Evolutionary conservation across 2,329 filamentous ascomycete genomes (phyloP).

Genomic region (Pseudogymnoascus pannorum): DNA sequence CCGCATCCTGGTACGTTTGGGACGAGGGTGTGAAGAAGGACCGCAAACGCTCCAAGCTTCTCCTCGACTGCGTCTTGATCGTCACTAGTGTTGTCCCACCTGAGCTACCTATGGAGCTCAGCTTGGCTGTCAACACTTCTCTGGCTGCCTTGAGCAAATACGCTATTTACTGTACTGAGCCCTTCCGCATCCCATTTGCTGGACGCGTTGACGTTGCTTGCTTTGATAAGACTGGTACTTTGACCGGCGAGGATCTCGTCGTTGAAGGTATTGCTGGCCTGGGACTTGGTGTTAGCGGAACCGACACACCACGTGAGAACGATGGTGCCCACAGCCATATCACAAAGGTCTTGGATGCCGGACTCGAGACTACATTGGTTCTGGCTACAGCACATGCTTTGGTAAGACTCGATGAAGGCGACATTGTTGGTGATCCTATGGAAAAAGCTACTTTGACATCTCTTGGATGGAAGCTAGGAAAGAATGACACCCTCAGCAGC

Average conservation of each 20-base stretch:
- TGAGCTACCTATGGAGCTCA: conserved; percentile 96
- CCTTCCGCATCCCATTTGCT: conserved; percentile 94
- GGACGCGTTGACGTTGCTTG: conserved; percentile 93
- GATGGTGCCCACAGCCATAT: conserved; percentile 81
- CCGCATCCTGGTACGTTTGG: conserved; percentile 99
- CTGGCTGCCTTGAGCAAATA: conserved; percentile 88
- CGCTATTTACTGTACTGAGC: conserved; percentile 97
- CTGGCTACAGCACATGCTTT: conserved; percentile 91
- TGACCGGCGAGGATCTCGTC: conserved; percentile 93
- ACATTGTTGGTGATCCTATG: conserved; percentile 97
- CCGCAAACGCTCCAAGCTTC: conserved; percentile 91
- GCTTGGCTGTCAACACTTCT: conserved; percentile 94
- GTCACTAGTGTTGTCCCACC: conserved; percentile 97
- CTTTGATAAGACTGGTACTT: conserved; percentile 96
- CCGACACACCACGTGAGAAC: conserved; percentile 57
- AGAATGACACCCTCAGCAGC: conserved; percentile 74
- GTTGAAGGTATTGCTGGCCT: conserved; percentile 95
- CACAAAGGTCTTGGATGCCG: conserved; percentile 60
- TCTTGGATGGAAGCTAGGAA: conserved; percentile 87
- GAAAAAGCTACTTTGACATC: conserved; percentile 90
- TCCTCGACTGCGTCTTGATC: conserved; percentile 95
- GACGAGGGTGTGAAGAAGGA: conserved; percentile 90
- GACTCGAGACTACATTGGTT: conserved; percentile 81
- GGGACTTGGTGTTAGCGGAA: conserved; percentile 60
- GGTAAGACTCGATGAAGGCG: conserved; percentile 92